phyloP scores from a whole-genome alignment of 108 stramenopile species.

The Nitzschia sp. region DNA sequence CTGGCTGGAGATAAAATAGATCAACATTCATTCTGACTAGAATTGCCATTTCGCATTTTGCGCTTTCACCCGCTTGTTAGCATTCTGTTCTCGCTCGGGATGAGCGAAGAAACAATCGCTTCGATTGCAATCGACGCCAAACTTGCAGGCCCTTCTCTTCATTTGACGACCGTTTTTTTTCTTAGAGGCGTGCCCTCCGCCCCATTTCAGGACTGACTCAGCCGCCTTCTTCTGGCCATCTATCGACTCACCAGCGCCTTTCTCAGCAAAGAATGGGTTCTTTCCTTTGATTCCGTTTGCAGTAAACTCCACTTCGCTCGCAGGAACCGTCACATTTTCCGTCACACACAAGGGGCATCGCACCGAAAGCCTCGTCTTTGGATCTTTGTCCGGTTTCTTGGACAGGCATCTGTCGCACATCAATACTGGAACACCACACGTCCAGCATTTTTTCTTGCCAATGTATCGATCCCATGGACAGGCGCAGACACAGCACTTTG shows the following conservation, averaged over 20 bases:
- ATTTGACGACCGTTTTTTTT: slow-evolving; percentile 65
- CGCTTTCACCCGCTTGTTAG: not conserved
- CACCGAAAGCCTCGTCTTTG: slow-evolving; percentile 36
- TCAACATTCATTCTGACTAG: no score
- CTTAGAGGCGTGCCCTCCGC: slow-evolving; percentile 82
- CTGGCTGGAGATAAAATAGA: no score
- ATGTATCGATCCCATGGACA: slow-evolving; percentile 89
- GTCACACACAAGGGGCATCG: slow-evolving; percentile 87
- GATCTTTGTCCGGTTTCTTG: slow-evolving; percentile 33
- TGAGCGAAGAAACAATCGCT: slow-evolving; percentile 85
- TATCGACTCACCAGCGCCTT: not conserved
- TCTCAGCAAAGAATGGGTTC: not conserved
- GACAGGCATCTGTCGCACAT: slow-evolving; percentile 22
- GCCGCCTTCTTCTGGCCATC: slow-evolving; percentile 55
- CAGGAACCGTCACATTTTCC: slow-evolving; percentile 79
- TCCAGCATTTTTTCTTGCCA: slow-evolving; percentile 88
- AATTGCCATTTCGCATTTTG: no score
- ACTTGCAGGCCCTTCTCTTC: slow-evolving; percentile 65
- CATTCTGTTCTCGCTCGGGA: slow-evolving; percentile 40
- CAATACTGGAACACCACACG: slow-evolving; percentile 83
- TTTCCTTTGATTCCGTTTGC: slow-evolving; percentile 72
- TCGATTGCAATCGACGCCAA: slow-evolving; percentile 76
- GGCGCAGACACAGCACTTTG: slow-evolving; percentile 70
- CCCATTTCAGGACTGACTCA: slow-evolving; percentile 89
- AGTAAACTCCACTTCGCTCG: slow-evolving; percentile 79